A percentile compares a stretch with the other conserved stretches of the same genome.
Evolutionary conservation across 2,329 filamentous ascomycete genomes (phyloP).

Genomic region (Alternaria longipes): DNA sequence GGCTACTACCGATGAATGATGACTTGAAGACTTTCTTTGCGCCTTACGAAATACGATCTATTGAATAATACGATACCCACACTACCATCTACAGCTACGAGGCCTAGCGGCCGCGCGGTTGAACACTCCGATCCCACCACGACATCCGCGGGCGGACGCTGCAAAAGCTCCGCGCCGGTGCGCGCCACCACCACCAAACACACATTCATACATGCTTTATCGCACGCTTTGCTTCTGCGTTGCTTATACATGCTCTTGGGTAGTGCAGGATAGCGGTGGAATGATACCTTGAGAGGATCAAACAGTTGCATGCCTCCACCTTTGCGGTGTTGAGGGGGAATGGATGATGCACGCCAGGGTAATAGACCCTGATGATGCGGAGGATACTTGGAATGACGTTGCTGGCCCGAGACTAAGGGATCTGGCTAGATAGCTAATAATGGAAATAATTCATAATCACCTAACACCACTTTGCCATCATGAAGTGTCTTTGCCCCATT

Average conservation of each 20-base stretch:
- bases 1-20: constrained; percentile 52
- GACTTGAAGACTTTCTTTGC: constrained; percentile 21
- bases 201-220: constrained; percentile 18
- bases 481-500: constrained; percentile 20
- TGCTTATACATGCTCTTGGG: constrained; percentile 19
- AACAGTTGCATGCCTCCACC: constrained; percentile 22
- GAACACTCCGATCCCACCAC: constrained; percentile 7
- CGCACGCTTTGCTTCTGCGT: constrained; percentile 24
- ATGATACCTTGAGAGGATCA: constrained; percentile 10
- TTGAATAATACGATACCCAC: constrained; percentile 13
- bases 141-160: constrained; percentile 15
- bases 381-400: constrained; percentile 20
- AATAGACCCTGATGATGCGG: constrained; percentile 17
- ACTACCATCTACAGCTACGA: constrained; percentile 13
- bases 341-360: constrained; percentile 15
- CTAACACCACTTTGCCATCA: constrained; percentile 26
- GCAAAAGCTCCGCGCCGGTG: constrained; percentile 19
- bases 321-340: constrained; percentile 27
- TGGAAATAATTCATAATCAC: constrained; percentile 13
- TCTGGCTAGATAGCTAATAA: constrained; percentile 19
- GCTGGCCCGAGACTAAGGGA: constrained; percentile 8
- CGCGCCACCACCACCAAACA: constrained; percentile 14
- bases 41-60: constrained; percentile 12
- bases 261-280: constrained; percentile 11
- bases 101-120: constrained; percentile 11